Evolutionary conservation across 495 filamentous ascomycete species (phyloP), one percentile per base, ranked within the genome.

Genomic region (Rusavskia elegans): DNA sequence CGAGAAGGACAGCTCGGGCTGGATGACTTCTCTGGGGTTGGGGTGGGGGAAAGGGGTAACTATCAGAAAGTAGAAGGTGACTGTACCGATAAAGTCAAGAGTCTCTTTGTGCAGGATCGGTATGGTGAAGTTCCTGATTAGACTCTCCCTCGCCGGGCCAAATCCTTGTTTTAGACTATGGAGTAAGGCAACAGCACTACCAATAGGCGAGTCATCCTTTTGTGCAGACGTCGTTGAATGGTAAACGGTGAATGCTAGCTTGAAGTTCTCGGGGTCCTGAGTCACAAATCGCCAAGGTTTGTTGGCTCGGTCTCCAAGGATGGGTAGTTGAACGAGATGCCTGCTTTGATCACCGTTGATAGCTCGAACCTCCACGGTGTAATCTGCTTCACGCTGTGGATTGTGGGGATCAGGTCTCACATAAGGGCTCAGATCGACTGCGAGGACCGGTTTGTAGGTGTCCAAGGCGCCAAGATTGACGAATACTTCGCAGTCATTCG

Each of bases 11-110:
- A 42, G 21, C n/a, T 41, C 29, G 19, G 49, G 40, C 10, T 51
- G 11, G 2, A 36, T n/a, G 3, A 14, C 10, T 13, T 17, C n/a
- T 2, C 10, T 13, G 46, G 40, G 36, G 16, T 41, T 51, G 0
- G 57, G 50, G 46, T 61, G 38, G 16, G 45, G n/a, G 40, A 51
- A 57, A 7, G 60, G 60, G 42, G 49, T 63, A n/a, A 53, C 54
- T 27, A 66, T 56, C 3, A 68, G 19, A 51, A 59, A 59, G 39
- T 53, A 63, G n/a, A 67, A 62, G 17, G 60, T 59, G 29, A 66
- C 55, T 8, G 59, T 60, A 11, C 66, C 66, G 38, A 67, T 59
- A 38, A 51, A 54, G 19, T 60, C 52, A 49, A 64, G 45, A 9
- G 54, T 56, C n/a, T 53, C 42, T 21, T 35, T 57, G n/a, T 57